Percentiles rank a stretch among this genome's conserved stretches.
Evolutionary conservation across 345 rosid species (phyloP).

Genomic region (Acer yangbiense): DNA sequence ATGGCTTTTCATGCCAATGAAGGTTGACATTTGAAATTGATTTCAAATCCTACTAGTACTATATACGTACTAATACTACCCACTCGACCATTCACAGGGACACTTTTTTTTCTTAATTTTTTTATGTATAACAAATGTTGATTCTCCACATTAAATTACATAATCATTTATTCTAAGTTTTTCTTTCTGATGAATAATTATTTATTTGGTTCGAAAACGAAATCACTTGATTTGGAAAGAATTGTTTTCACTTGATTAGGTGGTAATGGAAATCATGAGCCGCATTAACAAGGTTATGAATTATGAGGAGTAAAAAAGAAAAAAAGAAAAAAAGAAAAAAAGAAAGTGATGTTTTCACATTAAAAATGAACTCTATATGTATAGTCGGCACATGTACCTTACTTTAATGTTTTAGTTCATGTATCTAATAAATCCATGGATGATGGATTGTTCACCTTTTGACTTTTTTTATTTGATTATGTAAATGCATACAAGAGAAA

Average conservation of each 20-base stretch:
- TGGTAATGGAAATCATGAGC: too few species aligned
- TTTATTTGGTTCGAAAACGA: not conserved
- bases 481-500: not conserved
- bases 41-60: too few species aligned
- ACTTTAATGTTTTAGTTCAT: too few species aligned
- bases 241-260: not conserved
- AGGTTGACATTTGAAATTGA: not conserved
- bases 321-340: too few species aligned
- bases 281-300: too few species aligned
- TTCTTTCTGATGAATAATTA: not conserved
- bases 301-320: too few species aligned
- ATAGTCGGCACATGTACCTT: too few species aligned
- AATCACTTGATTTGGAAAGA: not conserved
- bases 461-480: not conserved
- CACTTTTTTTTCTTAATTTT: not conserved
- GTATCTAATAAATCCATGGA: too few species aligned
- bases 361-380: too few species aligned
- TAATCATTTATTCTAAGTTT: too few species aligned
- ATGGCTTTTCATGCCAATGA: conserved; percentile 14
- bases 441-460: not conserved
- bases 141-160: too few species aligned
- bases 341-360: not conserved
- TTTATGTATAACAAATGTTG: too few species aligned
- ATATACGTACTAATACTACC: not conserved
- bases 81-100: not conserved